Conservation (phyloP, 371 early-diverging fungal genomes). For the Zychaea mexicana region DNA sequence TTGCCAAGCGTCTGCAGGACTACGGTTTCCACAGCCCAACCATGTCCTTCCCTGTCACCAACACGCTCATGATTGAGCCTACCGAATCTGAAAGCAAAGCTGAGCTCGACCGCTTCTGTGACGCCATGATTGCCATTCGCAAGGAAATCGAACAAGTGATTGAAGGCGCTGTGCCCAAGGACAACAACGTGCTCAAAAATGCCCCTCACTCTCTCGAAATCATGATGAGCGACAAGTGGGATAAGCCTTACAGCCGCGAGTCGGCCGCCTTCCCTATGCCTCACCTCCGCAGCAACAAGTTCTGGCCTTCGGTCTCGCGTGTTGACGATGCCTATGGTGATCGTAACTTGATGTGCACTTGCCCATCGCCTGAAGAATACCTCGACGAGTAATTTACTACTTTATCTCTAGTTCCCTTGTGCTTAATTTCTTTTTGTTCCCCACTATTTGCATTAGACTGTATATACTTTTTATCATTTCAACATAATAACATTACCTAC, state of each 20-base stretch:
- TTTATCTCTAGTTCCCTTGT: neutral
- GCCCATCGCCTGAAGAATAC: constrained; percentile 69
- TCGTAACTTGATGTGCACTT: constrained; percentile 91
- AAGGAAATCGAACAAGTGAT: constrained; percentile 88
- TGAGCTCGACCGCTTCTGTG: constrained; percentile 96
- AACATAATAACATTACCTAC: constrained; percentile 2
- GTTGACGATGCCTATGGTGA: constrained; percentile 97
- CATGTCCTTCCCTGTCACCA: constrained; percentile 98
- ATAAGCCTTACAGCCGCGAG: constrained; percentile 82
- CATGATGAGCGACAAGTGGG: constrained; percentile 80
- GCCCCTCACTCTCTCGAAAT: constrained; percentile 88
- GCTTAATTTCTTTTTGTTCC: neutral
- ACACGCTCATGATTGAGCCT: constrained; percentile 99
- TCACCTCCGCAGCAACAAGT: constrained; percentile 83
- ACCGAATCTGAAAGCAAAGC: constrained; percentile 93
- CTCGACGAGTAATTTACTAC: constrained; percentile 10
- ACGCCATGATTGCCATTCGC: constrained; percentile 95
- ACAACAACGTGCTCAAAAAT: constrained; percentile 84
- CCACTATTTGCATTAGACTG: constrained; percentile 8
- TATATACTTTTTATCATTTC: constrained; percentile 8
- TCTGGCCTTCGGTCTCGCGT: constrained; percentile 92
- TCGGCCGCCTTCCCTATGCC: constrained; percentile 92
- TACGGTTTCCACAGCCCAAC: constrained; percentile 98
- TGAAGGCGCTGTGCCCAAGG: constrained; percentile 78
- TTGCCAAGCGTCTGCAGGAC: constrained; percentile 98